These are phyloP conservation scores for Juglanconis juglandina DNA, from an alignment of 2,329 filamentous ascomycete genomes.

Conservation along the genomic window DNA sequence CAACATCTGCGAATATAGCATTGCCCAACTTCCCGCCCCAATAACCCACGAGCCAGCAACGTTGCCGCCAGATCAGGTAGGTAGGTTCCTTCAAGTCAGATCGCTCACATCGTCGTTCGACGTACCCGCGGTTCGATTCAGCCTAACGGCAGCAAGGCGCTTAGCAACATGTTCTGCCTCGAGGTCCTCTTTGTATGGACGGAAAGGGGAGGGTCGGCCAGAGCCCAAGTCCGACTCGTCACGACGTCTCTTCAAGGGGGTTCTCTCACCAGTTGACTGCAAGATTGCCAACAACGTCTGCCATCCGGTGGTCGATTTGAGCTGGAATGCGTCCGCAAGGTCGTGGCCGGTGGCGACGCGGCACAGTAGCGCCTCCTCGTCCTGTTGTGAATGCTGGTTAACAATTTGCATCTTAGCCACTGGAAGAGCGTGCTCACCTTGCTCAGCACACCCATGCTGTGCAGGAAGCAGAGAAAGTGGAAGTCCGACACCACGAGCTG, in stretches of 20 bases:
- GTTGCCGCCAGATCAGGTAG: neutral
- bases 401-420: constrained; percentile 3
- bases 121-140: constrained; percentile 37
- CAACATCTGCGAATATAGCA: neutral
- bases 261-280: constrained; percentile 95
- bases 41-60: neutral
- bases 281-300: constrained; percentile 89
- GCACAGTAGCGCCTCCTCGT: constrained; percentile 83
- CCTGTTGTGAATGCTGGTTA: constrained; percentile 49
- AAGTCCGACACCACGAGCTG: constrained; percentile 82
- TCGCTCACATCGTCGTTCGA: neutral
- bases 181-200: constrained; percentile 26
- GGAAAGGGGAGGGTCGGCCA: constrained; percentile 22
- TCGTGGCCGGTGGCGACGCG: constrained; percentile 80
- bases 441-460: constrained; percentile 73
- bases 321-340: constrained; percentile 73
- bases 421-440: constrained; percentile 59
- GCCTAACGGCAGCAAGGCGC: constrained; percentile 64
- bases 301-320: constrained; percentile 88
- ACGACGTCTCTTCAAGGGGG: constrained; percentile 65
- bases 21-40: neutral
- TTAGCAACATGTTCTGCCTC: constrained; percentile 58
- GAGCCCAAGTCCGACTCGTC: constrained; percentile 25
- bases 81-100: neutral
- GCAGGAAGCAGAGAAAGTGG: constrained; percentile 85